These are phyloP conservation scores for Solanum bulbocastanum DNA, from an alignment of 257 asterid species.

Conservation along the genomic window DNA sequence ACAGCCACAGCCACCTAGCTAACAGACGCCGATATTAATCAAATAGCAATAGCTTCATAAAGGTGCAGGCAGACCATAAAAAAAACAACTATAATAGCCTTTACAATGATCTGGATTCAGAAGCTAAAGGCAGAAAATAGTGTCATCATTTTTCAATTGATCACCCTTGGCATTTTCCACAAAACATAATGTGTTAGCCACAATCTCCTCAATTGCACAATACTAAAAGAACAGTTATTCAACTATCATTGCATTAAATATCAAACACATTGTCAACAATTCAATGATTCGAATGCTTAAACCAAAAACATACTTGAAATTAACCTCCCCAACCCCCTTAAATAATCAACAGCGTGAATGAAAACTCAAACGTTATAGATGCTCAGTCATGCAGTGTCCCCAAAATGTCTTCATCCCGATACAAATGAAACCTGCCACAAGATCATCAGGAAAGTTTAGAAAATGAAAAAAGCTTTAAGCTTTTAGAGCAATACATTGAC, in stretches of 20 bases:
- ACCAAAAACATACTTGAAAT: not conserved
- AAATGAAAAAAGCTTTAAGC: not conserved
- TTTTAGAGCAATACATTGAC: not conserved
- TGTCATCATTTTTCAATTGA: not conserved
- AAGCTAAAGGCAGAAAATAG: not conserved
- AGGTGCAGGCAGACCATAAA: not conserved
- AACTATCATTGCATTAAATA: not conserved
- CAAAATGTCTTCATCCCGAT: conserved; percentile 59
- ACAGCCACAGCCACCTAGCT: not conserved
- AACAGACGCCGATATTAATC: not conserved
- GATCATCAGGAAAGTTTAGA: not conserved
- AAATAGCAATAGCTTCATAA: not conserved
- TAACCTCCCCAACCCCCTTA: not conserved
- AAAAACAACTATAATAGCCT: not conserved
- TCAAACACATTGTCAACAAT: not conserved
- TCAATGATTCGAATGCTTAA: not conserved
- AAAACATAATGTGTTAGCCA: not conserved
- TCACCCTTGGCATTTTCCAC: not conserved
- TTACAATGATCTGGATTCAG: not conserved
- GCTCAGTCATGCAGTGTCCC: conserved; percentile 44
- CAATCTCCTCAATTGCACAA: not conserved
- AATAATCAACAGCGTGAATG: not conserved
- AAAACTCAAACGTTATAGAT: not conserved
- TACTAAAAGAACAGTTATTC: not conserved
- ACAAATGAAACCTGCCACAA: conserved; percentile 46